Evolutionary conservation across 768 basidiomycete species (phyloP).

Genomic region (Pleurotus giganteus): DNA sequence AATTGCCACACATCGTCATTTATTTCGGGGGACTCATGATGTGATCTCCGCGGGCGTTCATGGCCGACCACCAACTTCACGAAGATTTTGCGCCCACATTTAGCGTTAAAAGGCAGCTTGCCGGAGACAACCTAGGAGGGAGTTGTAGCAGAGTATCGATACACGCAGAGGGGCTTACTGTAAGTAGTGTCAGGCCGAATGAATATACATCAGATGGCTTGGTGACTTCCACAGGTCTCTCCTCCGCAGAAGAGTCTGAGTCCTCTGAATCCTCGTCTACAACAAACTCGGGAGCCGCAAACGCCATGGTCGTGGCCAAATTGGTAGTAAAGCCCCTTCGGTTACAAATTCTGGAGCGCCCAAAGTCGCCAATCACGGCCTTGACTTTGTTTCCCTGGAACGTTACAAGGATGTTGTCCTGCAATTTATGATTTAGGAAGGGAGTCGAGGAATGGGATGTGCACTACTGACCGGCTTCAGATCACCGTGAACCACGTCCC

Average conservation of each 20-base stretch:
- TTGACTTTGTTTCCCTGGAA: not conserved
- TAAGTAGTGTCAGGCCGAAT: conserved; percentile 12
- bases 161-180: conserved; percentile 9
- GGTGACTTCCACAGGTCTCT: not conserved
- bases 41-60: not conserved
- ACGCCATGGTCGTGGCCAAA: not conserved
- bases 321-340: not conserved
- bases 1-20: not conserved
- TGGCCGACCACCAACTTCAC: not conserved
- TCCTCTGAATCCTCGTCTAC: conserved; percentile 11
- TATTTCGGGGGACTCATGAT: not conserved
- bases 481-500: not conserved
- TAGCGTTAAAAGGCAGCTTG: not conserved
- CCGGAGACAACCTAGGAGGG: conserved; percentile 2
- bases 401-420: not conserved
- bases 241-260: not conserved
- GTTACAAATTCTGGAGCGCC: not conserved
- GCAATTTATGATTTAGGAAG: too few relatives aligned
- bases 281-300: conserved; percentile 10
- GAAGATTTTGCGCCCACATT: not conserved
- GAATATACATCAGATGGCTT: conserved; percentile 15
- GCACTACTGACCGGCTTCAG: not conserved
- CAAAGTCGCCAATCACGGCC: not conserved
- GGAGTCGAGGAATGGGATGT: not conserved
- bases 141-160: not conserved